A percentile compares a stretch with the other conserved stretches of the same genome.
Evolutionary conservation across 2,329 filamentous ascomycete genomes (phyloP).

Genomic region (Triangularia setosa): DNA sequence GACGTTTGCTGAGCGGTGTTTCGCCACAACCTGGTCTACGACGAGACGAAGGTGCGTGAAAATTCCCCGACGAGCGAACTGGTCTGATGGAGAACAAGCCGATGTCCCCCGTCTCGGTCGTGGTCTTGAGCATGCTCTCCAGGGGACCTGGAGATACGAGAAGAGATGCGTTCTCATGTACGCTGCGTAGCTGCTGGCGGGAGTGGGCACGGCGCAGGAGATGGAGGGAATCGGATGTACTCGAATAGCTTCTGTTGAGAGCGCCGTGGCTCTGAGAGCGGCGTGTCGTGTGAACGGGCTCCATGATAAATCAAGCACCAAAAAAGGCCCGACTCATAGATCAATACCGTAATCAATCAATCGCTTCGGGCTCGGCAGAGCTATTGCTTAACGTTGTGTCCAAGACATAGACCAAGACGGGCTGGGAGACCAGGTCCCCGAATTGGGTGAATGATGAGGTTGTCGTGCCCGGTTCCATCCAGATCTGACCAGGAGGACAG

Average conservation of each 20-base stretch:
- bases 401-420: slow-evolving; percentile 5
- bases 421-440: background rate
- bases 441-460: background rate
- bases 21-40: slow-evolving; percentile 32
- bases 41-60: slow-evolving; percentile 26
- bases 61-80: slow-evolving; percentile 32
- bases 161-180: slow-evolving; percentile 41
- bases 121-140: slow-evolving; percentile 63
- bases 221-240: slow-evolving; percentile 26
- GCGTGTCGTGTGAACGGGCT: slow-evolving; percentile 22
- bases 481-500: background rate
- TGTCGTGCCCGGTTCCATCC: background rate
- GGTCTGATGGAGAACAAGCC: slow-evolving; percentile 55
- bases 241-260: slow-evolving; percentile 32
- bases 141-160: slow-evolving; percentile 50
- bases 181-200: slow-evolving; percentile 39
- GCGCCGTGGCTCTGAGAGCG: slow-evolving; percentile 41
- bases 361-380: slow-evolving; percentile 6
- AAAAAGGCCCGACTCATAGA: background rate
- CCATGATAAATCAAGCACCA: slow-evolving; percentile 17
- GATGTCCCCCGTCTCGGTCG: slow-evolving; percentile 63
- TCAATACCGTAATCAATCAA: background rate
- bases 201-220: slow-evolving; percentile 10
- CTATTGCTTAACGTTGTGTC: slow-evolving; percentile 6
- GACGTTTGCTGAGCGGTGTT: slow-evolving; percentile 26